Percentiles rank a stretch among this genome's conserved stretches.
Evolutionary conservation across 2,329 filamentous ascomycete genomes (phyloP).

Genomic region (Diaporthe eres): DNA sequence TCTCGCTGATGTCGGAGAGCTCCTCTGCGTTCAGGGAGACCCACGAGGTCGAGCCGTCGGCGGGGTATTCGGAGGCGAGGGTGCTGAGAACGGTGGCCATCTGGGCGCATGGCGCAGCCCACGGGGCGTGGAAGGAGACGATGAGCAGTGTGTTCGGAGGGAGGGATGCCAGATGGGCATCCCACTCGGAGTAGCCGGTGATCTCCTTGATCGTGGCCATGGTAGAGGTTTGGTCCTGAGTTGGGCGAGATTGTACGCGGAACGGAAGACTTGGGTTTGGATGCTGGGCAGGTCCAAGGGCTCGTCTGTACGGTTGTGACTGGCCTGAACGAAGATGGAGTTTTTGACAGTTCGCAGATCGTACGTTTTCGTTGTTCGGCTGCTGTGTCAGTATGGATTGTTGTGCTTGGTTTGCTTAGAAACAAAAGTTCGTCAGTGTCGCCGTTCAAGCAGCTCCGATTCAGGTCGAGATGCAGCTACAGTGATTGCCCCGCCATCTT

Average conservation of each 20-base stretch:
- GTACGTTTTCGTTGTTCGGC: not conserved
- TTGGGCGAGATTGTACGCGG: not conserved
- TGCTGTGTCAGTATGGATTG: slow-evolving; percentile 1
- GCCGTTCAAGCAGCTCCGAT: slow-evolving; percentile 31
- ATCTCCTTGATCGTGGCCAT: slow-evolving; percentile 88
- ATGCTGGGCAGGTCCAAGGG: not conserved
- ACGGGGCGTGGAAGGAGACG: slow-evolving; percentile 95
- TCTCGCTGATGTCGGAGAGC: slow-evolving; percentile 89
- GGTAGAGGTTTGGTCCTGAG: not conserved
- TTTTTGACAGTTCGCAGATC: too few relatives aligned
- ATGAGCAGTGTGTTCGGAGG: slow-evolving; percentile 81
- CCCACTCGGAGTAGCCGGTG: slow-evolving; percentile 80
- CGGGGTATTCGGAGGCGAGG: slow-evolving; percentile 88
- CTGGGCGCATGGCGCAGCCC: slow-evolving; percentile 95
- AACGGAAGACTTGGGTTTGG: not conserved
- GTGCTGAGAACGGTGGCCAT: slow-evolving; percentile 90
- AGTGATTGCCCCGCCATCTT: slow-evolving; percentile 43
- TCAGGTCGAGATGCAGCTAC: slow-evolving; percentile 34
- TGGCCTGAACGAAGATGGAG: not conserved
- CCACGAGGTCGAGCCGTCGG: slow-evolving; percentile 80
- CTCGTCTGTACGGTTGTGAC: not conserved
- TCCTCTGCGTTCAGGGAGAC: slow-evolving; percentile 95
- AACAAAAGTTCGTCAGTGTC: not conserved
- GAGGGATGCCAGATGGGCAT: slow-evolving; percentile 75
- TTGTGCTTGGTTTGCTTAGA: not conserved